These are phyloP conservation scores for Niebla homalea DNA, from an alignment of 495 filamentous ascomycete species.

Conservation along the genomic window DNA sequence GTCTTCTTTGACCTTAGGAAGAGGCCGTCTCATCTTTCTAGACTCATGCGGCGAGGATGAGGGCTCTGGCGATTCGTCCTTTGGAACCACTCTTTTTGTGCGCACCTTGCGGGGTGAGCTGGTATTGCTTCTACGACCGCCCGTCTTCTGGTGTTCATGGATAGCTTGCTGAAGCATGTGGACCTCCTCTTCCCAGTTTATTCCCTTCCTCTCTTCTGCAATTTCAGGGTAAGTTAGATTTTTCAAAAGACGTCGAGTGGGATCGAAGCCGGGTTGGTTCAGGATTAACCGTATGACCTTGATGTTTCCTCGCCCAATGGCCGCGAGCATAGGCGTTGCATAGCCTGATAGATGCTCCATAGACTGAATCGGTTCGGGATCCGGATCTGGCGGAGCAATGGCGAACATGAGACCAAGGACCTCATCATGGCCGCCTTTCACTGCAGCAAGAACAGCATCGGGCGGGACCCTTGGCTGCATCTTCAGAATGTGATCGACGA, in stretches of 20 bases:
- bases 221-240: conserved; percentile 76
- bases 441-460: conserved; percentile 76
- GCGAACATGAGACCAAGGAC: conserved; percentile 77
- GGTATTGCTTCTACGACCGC: conserved; percentile 26
- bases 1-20: conserved; percentile 19
- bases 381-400: conserved; percentile 63
- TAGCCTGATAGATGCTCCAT: conserved; percentile 36
- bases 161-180: conserved; percentile 69
- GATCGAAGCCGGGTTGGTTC: conserved; percentile 64
- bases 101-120: conserved; percentile 47
- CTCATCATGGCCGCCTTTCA: conserved; percentile 80
- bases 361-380: conserved; percentile 50
- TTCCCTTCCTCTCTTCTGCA: conserved; percentile 64
- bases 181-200: conserved; percentile 80
- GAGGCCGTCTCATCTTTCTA: conserved; percentile 10
- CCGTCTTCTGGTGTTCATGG: conserved; percentile 44
- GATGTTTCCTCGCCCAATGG: conserved; percentile 81
- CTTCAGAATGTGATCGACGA: conserved; percentile 66
- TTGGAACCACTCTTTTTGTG: conserved; percentile 41
- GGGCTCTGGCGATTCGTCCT: conserved; percentile 15
- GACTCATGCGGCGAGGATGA: conserved; percentile 18
- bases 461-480: conserved; percentile 65
- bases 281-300: conserved; percentile 70
- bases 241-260: conserved; percentile 49
- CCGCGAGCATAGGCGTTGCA: conserved; percentile 84